phyloP scores from a whole-genome alignment of 805 yeast genomes.

The Hanseniaspora lachancei region DNA sequence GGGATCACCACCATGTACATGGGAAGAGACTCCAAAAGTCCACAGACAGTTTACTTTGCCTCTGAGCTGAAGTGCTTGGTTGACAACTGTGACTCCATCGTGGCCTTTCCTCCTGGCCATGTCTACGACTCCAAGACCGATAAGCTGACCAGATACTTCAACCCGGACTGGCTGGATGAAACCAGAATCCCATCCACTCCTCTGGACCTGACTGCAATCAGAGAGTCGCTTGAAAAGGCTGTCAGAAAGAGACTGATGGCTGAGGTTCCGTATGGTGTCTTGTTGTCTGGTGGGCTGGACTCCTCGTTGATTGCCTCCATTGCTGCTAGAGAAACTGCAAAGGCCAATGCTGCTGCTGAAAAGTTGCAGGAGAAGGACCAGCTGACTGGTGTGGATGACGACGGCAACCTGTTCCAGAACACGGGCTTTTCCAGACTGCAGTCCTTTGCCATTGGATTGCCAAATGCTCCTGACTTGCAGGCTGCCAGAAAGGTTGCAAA shows the following conservation, averaged over 20 bases:
- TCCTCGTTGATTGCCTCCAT: slow-evolving; percentile 92
- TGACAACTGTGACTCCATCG: slow-evolving; percentile 86
- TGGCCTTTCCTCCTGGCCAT: slow-evolving; percentile 97
- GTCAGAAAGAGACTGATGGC: slow-evolving; percentile 99
- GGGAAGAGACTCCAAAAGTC: slow-evolving; percentile 62
- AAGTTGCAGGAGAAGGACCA: slow-evolving; percentile 43
- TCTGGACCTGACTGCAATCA: slow-evolving; percentile 57
- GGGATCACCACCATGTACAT: slow-evolving; percentile 93
- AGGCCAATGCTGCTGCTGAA: slow-evolving; percentile 40
- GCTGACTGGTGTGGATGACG: slow-evolving; percentile 83
- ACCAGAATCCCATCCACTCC: slow-evolving; percentile 57
- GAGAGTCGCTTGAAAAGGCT: slow-evolving; percentile 78
- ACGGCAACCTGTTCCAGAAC: slow-evolving; percentile 60
- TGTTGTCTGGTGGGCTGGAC: slow-evolving; percentile 94
- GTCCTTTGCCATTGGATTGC: slow-evolving; percentile 93
- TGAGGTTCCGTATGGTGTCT: slow-evolving; percentile 97
- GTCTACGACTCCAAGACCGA: slow-evolving; percentile 87
- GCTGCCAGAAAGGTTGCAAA: slow-evolving; percentile 97
- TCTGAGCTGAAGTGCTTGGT: slow-evolving; percentile 87
- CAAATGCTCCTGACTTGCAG: slow-evolving; percentile 92
- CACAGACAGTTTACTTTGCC: slow-evolving; percentile 76
- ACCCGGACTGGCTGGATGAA: slow-evolving; percentile 92
- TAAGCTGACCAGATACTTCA: slow-evolving; percentile 72
- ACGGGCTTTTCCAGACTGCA: slow-evolving; percentile 74
- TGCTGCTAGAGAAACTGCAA: slow-evolving; percentile 89